phyloP scores from a whole-genome alignment of 345 rosid genomes.

The Aurinia saxatilis region DNA sequence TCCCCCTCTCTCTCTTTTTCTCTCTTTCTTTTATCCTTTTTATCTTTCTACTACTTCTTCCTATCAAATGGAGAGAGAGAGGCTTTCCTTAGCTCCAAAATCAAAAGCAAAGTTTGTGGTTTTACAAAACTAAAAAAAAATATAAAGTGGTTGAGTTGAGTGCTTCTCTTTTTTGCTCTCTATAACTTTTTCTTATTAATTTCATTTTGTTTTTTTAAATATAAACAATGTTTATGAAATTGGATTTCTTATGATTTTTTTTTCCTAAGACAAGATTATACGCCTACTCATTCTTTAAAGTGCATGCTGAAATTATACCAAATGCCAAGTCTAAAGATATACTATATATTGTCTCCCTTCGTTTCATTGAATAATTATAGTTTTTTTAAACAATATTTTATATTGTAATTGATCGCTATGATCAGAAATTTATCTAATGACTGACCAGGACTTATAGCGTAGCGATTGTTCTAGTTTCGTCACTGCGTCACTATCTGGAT shows the following conservation, averaged over 20 bases:
- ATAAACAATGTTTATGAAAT: not conserved
- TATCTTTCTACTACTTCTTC: conserved; percentile 30
- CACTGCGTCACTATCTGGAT: too few relatives aligned
- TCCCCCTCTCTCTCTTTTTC: conserved; percentile 3
- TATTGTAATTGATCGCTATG: too few relatives aligned
- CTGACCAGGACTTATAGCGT: too few relatives aligned
- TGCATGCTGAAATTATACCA: conserved; percentile 23
- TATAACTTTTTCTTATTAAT: conserved; percentile 15
- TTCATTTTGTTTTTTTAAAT: not conserved
- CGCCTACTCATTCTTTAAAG: conserved; percentile 21
- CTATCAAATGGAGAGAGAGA: conserved; percentile 23
- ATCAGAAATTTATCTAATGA: not conserved
- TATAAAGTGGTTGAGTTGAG: conserved; percentile 23
- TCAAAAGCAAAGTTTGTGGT: conserved; percentile 27
- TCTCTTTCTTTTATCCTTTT: conserved; percentile 28
- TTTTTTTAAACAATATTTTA: too few relatives aligned
- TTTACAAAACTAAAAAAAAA: not conserved
- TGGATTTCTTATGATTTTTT: conserved; percentile 4
- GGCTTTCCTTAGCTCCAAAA: conserved; percentile 14
- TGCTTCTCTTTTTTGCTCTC: conserved; percentile 19
- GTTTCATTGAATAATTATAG: not conserved
- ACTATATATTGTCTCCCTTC: not conserved
- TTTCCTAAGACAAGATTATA: conserved; percentile 25
- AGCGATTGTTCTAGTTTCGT: too few relatives aligned
- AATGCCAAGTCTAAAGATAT: not conserved